Evolutionary conservation across 768 basidiomycete genomes (phyloP).

Genomic region (Phlebiopsis flavidoalba): DNA sequence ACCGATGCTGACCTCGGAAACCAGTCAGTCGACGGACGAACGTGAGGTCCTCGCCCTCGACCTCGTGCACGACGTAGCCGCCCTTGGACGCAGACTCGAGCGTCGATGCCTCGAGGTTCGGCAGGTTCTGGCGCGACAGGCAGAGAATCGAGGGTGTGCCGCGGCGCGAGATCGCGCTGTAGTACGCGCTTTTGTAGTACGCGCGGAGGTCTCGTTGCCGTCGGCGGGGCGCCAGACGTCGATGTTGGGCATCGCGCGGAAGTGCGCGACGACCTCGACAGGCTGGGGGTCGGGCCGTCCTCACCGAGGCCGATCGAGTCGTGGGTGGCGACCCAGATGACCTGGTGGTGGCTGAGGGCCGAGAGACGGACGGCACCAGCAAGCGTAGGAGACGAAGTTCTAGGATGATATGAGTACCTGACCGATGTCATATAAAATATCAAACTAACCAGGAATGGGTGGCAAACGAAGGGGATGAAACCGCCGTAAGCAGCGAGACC

Average conservation of each 20-base stretch:
- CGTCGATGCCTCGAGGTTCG: slow-evolving; percentile 83
- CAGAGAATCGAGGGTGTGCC: slow-evolving; percentile 81
- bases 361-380: slow-evolving; percentile 90
- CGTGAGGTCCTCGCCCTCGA: slow-evolving; percentile 75
- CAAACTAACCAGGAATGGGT: slow-evolving; percentile 77
- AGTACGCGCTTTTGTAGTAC: slow-evolving; percentile 79
- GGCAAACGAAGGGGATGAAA: slow-evolving; percentile 83
- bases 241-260: slow-evolving; percentile 88
- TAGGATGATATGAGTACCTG: slow-evolving; percentile 22
- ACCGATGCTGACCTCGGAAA: slow-evolving; percentile 86
- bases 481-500: slow-evolving; percentile 87
- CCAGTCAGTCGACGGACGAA: slow-evolving; percentile 88
- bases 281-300: slow-evolving; percentile 95
- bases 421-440: background rate
- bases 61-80: slow-evolving; percentile 87
- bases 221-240: slow-evolving; percentile 93
- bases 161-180: slow-evolving; percentile 67
- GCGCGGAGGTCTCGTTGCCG: slow-evolving; percentile 97
- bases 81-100: slow-evolving; percentile 81
- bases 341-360: slow-evolving; percentile 83
- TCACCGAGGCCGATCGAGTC: slow-evolving; percentile 92
- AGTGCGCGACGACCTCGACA: slow-evolving; percentile 79
- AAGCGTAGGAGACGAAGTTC: slow-evolving; percentile 94
- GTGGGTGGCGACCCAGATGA: slow-evolving; percentile 96
- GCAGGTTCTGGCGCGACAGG: slow-evolving; percentile 86